phyloP scores from a whole-genome alignment of 768 basidiomycete species.

The Chiua virens region DNA sequence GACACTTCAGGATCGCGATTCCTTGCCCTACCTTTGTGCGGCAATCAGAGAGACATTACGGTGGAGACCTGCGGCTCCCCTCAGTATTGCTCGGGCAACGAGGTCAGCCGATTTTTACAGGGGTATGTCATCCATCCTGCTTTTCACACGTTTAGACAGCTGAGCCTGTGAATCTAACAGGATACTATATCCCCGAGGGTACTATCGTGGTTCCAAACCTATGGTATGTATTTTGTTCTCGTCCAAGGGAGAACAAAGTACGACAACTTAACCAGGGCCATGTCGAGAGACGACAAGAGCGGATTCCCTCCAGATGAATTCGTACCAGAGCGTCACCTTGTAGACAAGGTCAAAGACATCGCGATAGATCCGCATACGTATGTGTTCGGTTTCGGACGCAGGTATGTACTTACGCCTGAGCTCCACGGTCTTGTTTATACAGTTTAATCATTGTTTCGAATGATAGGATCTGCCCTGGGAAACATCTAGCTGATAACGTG shows the following conservation, averaged over 20 bases:
- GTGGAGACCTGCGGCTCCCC: no score
- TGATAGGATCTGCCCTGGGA: conserved; percentile 12
- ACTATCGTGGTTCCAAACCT: conserved; percentile 16
- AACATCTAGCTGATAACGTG: conserved; percentile 9
- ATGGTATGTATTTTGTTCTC: conserved; percentile 6
- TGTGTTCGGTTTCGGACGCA: conserved; percentile 9
- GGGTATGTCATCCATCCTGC: no score
- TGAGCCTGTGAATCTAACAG: no score
- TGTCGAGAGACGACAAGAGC: conserved; percentile 15
- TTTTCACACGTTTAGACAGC: no score
- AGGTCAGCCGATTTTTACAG: no score
- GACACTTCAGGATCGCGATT: no score
- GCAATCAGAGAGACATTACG: no score
- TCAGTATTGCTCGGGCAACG: no score
- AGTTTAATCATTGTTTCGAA: background rate
- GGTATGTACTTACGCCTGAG: background rate
- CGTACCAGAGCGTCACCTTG: no score
- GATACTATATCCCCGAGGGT: no score
- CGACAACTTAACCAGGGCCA: conserved; percentile 6
- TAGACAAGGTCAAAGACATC: conserved; percentile 1
- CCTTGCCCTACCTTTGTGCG: no score
- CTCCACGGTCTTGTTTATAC: background rate
- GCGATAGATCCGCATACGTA: conserved; percentile 12
- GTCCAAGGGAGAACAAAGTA: no score
- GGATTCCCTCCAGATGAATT: conserved; percentile 17